phyloP scores from a whole-genome alignment of 1,139 yeast species.

The Yamadazyma buinensis region DNA sequence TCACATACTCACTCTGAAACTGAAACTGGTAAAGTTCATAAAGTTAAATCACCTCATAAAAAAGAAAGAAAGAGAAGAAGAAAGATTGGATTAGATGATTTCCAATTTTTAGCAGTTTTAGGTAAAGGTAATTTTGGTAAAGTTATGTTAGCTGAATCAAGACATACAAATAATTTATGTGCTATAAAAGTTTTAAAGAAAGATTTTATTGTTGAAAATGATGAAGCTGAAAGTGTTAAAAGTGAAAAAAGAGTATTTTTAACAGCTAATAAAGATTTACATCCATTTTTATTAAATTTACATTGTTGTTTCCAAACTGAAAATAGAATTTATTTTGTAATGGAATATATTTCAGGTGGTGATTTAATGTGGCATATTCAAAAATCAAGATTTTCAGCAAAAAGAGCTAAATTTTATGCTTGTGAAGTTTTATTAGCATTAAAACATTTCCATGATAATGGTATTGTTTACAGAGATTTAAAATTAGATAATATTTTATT shows the following conservation, averaged over 20 bases:
- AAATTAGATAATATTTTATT: constrained; percentile 89
- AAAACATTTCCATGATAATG: constrained; percentile 92
- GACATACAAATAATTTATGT: constrained; percentile 72
- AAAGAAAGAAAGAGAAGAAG: constrained; percentile 43
- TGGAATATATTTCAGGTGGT: constrained; percentile 98
- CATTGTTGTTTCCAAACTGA: constrained; percentile 98
- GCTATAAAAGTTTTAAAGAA: constrained; percentile 95
- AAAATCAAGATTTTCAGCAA: constrained; percentile 80
- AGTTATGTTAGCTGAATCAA: constrained; percentile 93
- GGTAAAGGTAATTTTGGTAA: constrained; percentile 99
- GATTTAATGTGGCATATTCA: constrained; percentile 99
- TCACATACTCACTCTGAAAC: constrained; percentile 1
- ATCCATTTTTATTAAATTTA: constrained; percentile 87
- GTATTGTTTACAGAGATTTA: constrained; percentile 93
- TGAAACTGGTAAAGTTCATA: constrained; percentile 5
- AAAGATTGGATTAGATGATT: constrained; percentile 91
- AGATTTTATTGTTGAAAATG: constrained; percentile 90
- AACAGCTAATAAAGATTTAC: constrained; percentile 84
- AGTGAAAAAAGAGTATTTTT: constrained; percentile 91
- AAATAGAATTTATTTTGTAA: constrained; percentile 92
- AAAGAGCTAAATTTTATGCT: constrained; percentile 94
- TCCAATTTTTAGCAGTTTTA: constrained; percentile 86
- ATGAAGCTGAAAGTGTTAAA: constrained; percentile 91
- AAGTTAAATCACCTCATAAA: constrained; percentile 19
- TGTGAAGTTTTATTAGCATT: constrained; percentile 91